These are phyloP conservation scores for Pseudopediastrum boryanum DNA, from an alignment of 139 green algal genomes.

Conservation along the genomic window DNA sequence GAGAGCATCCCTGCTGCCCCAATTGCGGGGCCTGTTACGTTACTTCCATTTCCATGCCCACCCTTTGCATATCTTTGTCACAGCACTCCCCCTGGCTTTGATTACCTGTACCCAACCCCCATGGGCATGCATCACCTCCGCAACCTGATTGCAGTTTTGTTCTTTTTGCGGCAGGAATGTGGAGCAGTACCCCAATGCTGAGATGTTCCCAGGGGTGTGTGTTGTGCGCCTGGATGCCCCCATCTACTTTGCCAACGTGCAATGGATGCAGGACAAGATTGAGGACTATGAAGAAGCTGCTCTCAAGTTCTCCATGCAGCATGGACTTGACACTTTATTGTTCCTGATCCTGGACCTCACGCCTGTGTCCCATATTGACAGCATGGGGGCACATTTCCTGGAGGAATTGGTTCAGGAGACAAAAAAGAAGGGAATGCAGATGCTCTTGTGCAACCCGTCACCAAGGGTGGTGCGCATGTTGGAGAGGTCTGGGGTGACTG, in stretches of 20 bases:
- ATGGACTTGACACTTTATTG: slow-evolving; percentile 17
- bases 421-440: slow-evolving; percentile 28
- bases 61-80: too few species aligned
- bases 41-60: too few species aligned
- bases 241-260: slow-evolving; percentile 73
- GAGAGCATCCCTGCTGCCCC: too few species aligned
- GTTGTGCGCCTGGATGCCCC: slow-evolving; percentile 32
- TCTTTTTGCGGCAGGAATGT: too few species aligned
- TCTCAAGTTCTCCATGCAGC: too few species aligned
- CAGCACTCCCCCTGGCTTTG: too few species aligned
- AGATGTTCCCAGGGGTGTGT: slow-evolving; percentile 32
- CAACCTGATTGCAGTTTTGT: too few species aligned
- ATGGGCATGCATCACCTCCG: too few species aligned
- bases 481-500: slow-evolving; percentile 35
- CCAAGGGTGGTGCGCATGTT: slow-evolving; percentile 36
- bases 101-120: too few species aligned
- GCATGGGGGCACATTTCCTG: slow-evolving; percentile 47
- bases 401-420: slow-evolving; percentile 26
- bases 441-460: slow-evolving; percentile 47
- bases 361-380: slow-evolving; percentile 79
- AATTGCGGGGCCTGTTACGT: too few species aligned
- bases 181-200: slow-evolving; percentile 77
- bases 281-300: slow-evolving; percentile 10
- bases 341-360: slow-evolving; percentile 83
- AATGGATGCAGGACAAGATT: slow-evolving; percentile 61